phyloP scores from a whole-genome alignment of 2,329 filamentous ascomycete species.

The Botrytis byssoidea region DNA sequence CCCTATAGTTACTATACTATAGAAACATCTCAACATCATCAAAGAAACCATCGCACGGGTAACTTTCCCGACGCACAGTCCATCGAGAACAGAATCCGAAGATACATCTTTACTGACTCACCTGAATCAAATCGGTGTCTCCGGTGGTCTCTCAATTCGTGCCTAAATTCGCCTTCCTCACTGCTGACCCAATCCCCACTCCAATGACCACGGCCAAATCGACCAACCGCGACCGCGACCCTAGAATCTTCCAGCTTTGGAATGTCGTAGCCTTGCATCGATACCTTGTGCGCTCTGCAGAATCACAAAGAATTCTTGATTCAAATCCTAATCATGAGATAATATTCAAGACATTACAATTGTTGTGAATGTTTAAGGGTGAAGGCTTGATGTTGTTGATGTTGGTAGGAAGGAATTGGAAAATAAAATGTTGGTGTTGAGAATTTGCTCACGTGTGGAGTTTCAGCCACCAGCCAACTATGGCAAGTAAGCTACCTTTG shows the following conservation, averaged over 20 bases:
- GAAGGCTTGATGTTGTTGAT: background rate
- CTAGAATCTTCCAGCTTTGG: slow-evolving; percentile 6
- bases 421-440: background rate
- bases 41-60: background rate
- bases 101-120: background rate
- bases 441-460: background rate
- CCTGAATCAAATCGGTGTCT: background rate
- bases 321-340: background rate
- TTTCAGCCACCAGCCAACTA: background rate
- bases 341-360: background rate
- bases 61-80: background rate
- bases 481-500: background rate
- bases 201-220: background rate
- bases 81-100: background rate
- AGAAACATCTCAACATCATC: background rate
- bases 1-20: background rate
- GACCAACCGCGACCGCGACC: slow-evolving; percentile 1
- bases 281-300: background rate
- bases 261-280: background rate
- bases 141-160: background rate
- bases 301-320: background rate
- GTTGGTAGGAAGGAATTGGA: background rate
- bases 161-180: background rate
- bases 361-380: background rate
- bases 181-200: background rate